Evolutionary conservation across 169 alveolate genomes (phyloP).

Genomic region (Plasmodium cynomolgi): DNA sequence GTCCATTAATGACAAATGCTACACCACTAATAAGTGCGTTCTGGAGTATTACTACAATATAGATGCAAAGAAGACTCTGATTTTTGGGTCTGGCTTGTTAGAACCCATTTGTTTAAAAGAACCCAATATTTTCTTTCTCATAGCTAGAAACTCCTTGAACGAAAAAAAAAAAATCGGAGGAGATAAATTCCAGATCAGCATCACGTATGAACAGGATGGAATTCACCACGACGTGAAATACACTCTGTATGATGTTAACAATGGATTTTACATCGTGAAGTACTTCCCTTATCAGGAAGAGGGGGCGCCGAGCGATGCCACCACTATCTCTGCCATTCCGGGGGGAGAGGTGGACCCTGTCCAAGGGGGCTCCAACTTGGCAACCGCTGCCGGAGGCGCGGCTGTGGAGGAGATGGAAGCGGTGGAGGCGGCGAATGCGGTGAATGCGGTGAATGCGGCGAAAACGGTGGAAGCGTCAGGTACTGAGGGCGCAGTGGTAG

Average conservation of each 20-base stretch:
- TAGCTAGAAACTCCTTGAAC: slow-evolving; percentile 56
- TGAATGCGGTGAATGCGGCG: neutral
- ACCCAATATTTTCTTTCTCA: slow-evolving; percentile 32
- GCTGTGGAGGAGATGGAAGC: neutral
- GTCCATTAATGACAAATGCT: slow-evolving; percentile 68
- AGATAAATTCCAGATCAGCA: slow-evolving; percentile 49
- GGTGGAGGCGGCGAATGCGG: neutral
- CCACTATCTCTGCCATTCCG: neutral
- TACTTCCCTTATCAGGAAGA: slow-evolving; percentile 31
- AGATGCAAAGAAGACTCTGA: slow-evolving; percentile 41
- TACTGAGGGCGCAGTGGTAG: neutral
- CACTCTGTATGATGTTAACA: slow-evolving; percentile 38
- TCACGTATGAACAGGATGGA: slow-evolving; percentile 24
- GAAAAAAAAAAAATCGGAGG: slow-evolving; percentile 68
- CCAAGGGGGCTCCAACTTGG: neutral
- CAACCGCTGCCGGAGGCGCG: neutral
- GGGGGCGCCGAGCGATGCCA: neutral
- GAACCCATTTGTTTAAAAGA: slow-evolving; percentile 65
- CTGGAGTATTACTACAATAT: slow-evolving; percentile 59
- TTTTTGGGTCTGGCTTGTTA: slow-evolving; percentile 62
- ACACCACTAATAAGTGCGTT: slow-evolving; percentile 51
- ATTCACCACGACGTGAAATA: slow-evolving; percentile 18
- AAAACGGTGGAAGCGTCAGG: neutral
- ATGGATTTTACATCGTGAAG: slow-evolving; percentile 55
- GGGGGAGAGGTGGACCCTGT: neutral